phyloP scores from a whole-genome alignment of 2,329 filamentous ascomycete genomes.

The Fusarium mundagurra region DNA sequence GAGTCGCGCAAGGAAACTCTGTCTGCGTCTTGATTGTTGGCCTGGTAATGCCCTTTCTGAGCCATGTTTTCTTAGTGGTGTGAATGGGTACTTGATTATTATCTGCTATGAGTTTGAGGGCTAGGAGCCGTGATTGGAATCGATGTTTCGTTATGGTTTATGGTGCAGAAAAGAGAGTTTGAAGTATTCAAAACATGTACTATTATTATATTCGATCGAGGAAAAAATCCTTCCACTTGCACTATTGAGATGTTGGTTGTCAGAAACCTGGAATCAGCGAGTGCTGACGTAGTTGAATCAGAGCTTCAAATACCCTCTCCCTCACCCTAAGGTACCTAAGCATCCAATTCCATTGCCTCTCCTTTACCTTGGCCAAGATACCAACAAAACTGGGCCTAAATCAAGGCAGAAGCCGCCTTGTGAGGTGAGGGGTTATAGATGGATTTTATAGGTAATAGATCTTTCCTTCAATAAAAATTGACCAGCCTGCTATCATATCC shows the following conservation, averaged over 20 bases:
- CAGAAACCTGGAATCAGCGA: conserved; percentile 17
- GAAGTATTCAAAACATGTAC: neutral
- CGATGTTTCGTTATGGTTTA: neutral
- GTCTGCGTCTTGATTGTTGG: neutral
- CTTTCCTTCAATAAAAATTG: neutral
- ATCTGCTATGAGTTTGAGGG: neutral
- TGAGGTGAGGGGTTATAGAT: conserved; percentile 5
- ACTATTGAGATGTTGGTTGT: neutral
- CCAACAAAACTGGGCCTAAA: conserved; percentile 33
- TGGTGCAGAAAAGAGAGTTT: neutral
- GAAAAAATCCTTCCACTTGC: neutral
- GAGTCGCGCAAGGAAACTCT: neutral
- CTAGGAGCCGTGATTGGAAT: neutral
- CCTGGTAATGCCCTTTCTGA: neutral
- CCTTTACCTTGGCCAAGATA: conserved; percentile 2
- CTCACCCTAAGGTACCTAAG: neutral
- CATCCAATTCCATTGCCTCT: neutral
- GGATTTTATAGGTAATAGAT: neutral
- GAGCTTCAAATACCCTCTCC: neutral
- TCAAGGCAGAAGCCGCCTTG: conserved; percentile 12
- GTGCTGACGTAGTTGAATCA: conserved; percentile 21
- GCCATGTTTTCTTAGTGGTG: neutral
- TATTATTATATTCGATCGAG: neutral
- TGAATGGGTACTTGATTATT: neutral
- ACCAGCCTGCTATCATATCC: neutral